Base-by-base conservation (phyloP, 306 rosid genomes). In the Quillaja saponaria region DNA sequence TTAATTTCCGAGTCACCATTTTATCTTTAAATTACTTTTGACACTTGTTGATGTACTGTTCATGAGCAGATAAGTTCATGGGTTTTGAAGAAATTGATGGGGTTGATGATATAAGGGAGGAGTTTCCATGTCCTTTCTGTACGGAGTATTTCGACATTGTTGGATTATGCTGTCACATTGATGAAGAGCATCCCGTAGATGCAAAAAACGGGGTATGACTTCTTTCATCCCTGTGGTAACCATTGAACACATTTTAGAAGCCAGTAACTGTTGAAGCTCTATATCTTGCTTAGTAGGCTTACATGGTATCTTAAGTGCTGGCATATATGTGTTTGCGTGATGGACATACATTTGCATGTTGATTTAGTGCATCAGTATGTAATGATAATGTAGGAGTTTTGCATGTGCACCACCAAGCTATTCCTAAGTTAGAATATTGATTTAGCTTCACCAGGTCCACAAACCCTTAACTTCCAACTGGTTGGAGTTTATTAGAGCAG, bases 111-210 rank as follows among this genome's bases (percentile, higher is more conserved):
- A 72, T 88, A 66, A 79, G 87, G 84, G 98, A 92, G 76, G 96
- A 92, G 68, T 88, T 86, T 76, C 79, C 87, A 3, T 92, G 98
- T 74, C 98, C 96, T 0, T 92, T 88, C 69, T 92, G 98, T 77
- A 79, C 96, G 0, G 96, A 88, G 28, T 92, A 86, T 75, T 88
- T 79, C 66, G 98, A 92, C 66, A 84, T 92, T 47, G 95, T 92
- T 35, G 98, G 98, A 52, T 74, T 92, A 71, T 92, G 96, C 92
- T 86, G 95, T 79, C 98, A 92, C 76, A 88, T 92, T 63, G 98
- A 92, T 54, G 98, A 92, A 72, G 96, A 88, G 76, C 98, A 92
- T 77, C 96, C 89, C 10, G 53, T 81, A 63, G 98, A 88, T 71
- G 92, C 95, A 3, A 82, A 25, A 69, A 88, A 86, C 66, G 98